Base-by-base conservation (phyloP, 2,329 filamentous ascomycete species). In the Colletotrichum sp. region DNA sequence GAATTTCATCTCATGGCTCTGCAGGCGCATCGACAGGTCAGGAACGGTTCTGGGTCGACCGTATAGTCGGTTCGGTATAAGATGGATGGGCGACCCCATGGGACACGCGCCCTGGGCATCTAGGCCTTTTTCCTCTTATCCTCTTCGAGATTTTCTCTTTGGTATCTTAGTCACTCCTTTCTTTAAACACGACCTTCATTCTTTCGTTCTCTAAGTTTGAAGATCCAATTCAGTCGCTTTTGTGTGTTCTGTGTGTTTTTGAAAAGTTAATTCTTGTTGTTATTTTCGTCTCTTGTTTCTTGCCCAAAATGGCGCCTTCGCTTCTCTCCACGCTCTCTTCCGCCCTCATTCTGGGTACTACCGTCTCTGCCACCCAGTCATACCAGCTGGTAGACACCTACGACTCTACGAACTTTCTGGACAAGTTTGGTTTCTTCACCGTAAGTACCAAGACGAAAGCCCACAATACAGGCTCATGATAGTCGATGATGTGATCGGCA, bases 341-440 rank as follows among this genome's bases (percentile, higher is more conserved):
- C 26, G 75, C 66, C 58, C 68, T 78, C 7, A 52, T 79, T 6
- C 18, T 74, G 21, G 26, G 69, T 16, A 73, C 72, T 5, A 71
- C 74, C 56, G 67, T 36, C 21, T 69, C 71, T 2, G 70, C 69
- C 4, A 16, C 52, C 18, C 62, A 71, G 66, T 71, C 70, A 8
- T 79, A 78, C 61, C 61, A 77, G 18, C 32, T 79, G 32, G 52
- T 36, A 0, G 75, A 79, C 43, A 76, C 56, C 10, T 79, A 79
- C 28, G 76, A 79, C 60, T 71, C 78, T 15, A 70, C 75, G 4
- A 89, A 89, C 82, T 89, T 89, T 80, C 87, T 89, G 56, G 82
- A 85, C 79, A 87, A 89, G 80, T 89, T 88, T 77, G 73, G 82
- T 58, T 89, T 89, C 80, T 82, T 84, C 71, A 80, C 80, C 77